phyloP scores from a whole-genome alignment of 2,329 filamentous ascomycete genomes.

The Nemania sp. region DNA sequence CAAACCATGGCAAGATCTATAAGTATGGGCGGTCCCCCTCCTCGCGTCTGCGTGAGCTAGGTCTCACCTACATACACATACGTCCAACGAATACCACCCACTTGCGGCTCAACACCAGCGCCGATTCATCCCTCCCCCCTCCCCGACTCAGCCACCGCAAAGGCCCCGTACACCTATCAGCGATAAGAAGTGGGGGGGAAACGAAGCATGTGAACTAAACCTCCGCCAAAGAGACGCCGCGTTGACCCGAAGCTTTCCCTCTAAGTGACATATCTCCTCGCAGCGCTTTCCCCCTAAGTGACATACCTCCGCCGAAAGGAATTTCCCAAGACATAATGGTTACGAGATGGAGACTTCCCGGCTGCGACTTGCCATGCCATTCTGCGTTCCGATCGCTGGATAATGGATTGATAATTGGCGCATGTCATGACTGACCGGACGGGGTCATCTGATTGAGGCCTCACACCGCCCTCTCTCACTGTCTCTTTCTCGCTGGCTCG shows the following conservation, averaged over 20 bases:
- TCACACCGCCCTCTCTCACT: background rate
- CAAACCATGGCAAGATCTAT: background rate
- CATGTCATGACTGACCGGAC: background rate
- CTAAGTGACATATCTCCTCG: slow-evolving; percentile 29
- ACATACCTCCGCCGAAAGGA: slow-evolving; percentile 13
- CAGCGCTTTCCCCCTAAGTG: slow-evolving; percentile 27
- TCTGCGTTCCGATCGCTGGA: too few species aligned
- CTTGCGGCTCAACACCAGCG: background rate
- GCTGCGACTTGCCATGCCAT: too few species aligned
- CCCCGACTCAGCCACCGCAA: slow-evolving; percentile 6
- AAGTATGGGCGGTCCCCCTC: background rate
- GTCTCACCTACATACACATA: background rate
- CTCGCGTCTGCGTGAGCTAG: background rate
- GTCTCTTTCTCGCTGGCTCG: too few species aligned
- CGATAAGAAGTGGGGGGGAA: slow-evolving; percentile 6
- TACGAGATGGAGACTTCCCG: slow-evolving; percentile 4
- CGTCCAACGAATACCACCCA: background rate
- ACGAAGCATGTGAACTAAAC: background rate
- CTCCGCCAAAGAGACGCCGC: slow-evolving; percentile 18
- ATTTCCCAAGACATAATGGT: slow-evolving; percentile 10
- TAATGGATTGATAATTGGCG: background rate
- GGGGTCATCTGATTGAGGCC: background rate
- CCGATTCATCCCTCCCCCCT: background rate
- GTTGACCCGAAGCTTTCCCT: slow-evolving; percentile 30
- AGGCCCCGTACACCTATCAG: background rate